Conservation (phyloP, 164 flowering plant genomes). For the Euptelea pleiosperma region DNA sequence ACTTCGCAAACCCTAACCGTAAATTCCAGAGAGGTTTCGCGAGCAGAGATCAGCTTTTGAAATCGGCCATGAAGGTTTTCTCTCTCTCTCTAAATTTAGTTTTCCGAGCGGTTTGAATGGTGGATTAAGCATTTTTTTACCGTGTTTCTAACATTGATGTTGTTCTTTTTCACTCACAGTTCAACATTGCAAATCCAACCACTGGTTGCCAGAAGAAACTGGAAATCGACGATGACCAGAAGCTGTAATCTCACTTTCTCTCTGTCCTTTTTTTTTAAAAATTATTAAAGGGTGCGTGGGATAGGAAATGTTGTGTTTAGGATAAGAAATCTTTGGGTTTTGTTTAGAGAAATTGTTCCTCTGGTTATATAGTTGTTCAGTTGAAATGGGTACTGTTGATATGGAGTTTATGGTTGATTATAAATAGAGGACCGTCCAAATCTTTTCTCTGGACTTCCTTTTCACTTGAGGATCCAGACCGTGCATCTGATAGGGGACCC, state of each 20-base stretch:
- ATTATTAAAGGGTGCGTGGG: neutral
- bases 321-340: neutral
- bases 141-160: neutral
- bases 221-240: too few species aligned
- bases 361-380: too few species aligned
- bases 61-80: constrained; percentile 15
- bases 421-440: too few species aligned
- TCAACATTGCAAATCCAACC: constrained; percentile 29
- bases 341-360: too few species aligned
- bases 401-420: too few species aligned
- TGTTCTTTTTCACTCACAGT: constrained; percentile 9
- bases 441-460: too few species aligned
- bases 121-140: neutral
- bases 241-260: constrained; percentile 16
- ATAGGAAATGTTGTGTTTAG: neutral
- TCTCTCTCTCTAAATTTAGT: neutral
- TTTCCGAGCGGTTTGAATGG: neutral
- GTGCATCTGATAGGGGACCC: too few species aligned
- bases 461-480: too few species aligned
- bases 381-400: too few species aligned
- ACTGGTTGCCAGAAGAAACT: constrained; percentile 31
- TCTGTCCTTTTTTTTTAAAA: too few species aligned
- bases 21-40: neutral
- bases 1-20: constrained; percentile 3
- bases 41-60: neutral